Evolutionary conservation across 768 basidiomycete species (phyloP), one percentile per base, ranked within the genome.

Genomic region (Phanerodontia chrysosporium): DNA sequence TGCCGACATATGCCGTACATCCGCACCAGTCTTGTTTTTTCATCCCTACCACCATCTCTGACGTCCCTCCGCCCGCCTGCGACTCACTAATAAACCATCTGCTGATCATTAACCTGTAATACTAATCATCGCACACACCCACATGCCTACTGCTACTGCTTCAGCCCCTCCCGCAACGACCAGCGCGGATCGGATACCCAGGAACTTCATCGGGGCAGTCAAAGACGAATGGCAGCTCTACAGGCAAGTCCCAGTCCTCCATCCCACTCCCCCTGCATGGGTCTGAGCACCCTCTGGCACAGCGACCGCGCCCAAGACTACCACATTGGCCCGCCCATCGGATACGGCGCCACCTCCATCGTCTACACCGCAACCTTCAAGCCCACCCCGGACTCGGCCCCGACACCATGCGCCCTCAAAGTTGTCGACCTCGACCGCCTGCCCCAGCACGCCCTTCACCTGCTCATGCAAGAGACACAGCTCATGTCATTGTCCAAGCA

Each of bases 401-500:
- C 78, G 4, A 76, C 81, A 32, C 80, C 87, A 18, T 90, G 89
- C 66, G 89, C 93, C 0, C 81, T 95, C 67, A 97, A 97, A 74
- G 92, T 97, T 46, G 80, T 95, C 45, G 91, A 95, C 69, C 83
- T 95, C 45, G 92, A 95, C 69, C 76, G 82, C 14, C 81, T 95
- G 36, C 85, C 89, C 0, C 87, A 79, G 0, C 79, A 79, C 44
- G 83, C 90, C 0, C 77, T 93, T n/a, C 75, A 80, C 8, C 83
- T 91, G 24, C 78, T 93, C 18, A 86, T 87, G 65, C 80, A 90
- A 51, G 93, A 96, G 73, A 95, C 94, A 0, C 90, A 90, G 49
- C 79, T 95, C 35, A 95, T 95, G 93, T 92, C 91, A 1, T 80
- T 95, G 5, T 89, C 86, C 12, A 95, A 95, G 66, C 93, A 95